Evolutionary conservation across 495 filamentous ascomycete species (phyloP).

Genomic region (Viridothelium virens): DNA sequence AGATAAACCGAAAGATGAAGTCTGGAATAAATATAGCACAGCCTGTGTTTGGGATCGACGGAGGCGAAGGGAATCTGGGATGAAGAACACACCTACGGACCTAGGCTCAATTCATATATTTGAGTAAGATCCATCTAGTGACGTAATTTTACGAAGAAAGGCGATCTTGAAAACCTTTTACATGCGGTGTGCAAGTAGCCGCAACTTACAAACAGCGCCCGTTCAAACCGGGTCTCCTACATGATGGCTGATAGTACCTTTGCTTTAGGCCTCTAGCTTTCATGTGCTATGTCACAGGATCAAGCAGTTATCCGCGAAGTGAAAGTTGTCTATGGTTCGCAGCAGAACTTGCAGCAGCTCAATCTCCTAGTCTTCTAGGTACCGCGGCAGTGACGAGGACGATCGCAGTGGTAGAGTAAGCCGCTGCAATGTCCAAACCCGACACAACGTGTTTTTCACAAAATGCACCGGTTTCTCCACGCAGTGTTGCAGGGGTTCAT

Average conservation of each 20-base stretch:
- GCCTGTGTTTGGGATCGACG: background rate
- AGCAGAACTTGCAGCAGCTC: too few relatives aligned
- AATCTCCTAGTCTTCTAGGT: too few relatives aligned
- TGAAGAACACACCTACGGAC: background rate
- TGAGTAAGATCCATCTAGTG: background rate
- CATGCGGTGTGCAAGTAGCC: slow-evolving; percentile 1
- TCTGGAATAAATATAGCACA: background rate
- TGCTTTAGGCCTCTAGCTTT: too few relatives aligned
- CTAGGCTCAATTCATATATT: background rate
- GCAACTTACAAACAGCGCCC: slow-evolving; percentile 6
- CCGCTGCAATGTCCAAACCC: too few relatives aligned
- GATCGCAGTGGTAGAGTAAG: too few relatives aligned
- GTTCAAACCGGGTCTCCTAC: background rate
- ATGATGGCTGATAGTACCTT: background rate
- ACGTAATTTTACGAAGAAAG: background rate
- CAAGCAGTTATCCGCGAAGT: too few relatives aligned
- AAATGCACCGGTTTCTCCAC: too few relatives aligned
- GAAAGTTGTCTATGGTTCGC: too few relatives aligned
- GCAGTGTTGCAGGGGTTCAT: too few relatives aligned
- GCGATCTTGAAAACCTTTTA: background rate
- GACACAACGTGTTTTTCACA: too few relatives aligned
- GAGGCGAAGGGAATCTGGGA: background rate
- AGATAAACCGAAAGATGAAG: background rate
- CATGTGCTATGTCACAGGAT: too few relatives aligned
- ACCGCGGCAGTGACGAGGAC: too few relatives aligned